A percentile compares a stretch with the other conserved stretches of the same genome.
phyloP scores from a whole-genome alignment of 768 basidiomycete species.

The Tricholoma saponaceum region DNA sequence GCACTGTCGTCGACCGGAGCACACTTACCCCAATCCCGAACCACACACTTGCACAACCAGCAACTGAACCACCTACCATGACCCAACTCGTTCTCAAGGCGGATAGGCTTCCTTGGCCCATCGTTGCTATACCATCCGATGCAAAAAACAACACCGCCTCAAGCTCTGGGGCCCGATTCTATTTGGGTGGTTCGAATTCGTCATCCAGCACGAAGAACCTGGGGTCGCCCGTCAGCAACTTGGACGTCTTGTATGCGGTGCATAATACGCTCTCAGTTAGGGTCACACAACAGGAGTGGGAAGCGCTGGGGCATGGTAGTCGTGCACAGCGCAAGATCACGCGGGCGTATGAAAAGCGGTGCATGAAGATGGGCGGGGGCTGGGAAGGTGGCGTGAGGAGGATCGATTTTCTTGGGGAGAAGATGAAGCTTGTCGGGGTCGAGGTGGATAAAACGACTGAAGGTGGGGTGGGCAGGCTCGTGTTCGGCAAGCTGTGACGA shows the following conservation, averaged over 20 bases:
- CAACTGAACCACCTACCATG: constrained; percentile 57
- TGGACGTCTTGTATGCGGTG: constrained; percentile 59
- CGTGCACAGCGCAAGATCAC: constrained; percentile 55
- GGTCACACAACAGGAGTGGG: constrained; percentile 67
- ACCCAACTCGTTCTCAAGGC: constrained; percentile 44
- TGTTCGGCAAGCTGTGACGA: constrained; percentile 6
- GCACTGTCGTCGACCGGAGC: constrained; percentile 51
- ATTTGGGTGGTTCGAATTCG: constrained; percentile 7
- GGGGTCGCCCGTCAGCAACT: constrained; percentile 43
- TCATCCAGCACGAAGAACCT: constrained; percentile 56
- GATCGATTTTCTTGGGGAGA: constrained; percentile 62
- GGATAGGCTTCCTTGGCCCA: constrained; percentile 59
- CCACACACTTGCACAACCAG: constrained; percentile 56
- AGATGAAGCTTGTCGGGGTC: constrained; percentile 56
- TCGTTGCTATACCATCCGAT: constrained; percentile 37
- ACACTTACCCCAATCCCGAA: constrained; percentile 51
- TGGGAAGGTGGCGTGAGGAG: constrained; percentile 69
- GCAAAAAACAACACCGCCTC: background rate
- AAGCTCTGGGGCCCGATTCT: background rate
- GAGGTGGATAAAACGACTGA: constrained; percentile 45
- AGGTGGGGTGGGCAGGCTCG: constrained; percentile 6
- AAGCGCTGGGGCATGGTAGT: constrained; percentile 49
- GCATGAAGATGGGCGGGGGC: constrained; percentile 54
- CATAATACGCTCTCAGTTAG: constrained; percentile 51
- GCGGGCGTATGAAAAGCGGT: constrained; percentile 60